A percentile compares a stretch with the other conserved stretches of the same genome.
Evolutionary conservation across 1,139 yeast genomes (phyloP).

Genomic region (Nakaseomyces uthaithaninus): DNA sequence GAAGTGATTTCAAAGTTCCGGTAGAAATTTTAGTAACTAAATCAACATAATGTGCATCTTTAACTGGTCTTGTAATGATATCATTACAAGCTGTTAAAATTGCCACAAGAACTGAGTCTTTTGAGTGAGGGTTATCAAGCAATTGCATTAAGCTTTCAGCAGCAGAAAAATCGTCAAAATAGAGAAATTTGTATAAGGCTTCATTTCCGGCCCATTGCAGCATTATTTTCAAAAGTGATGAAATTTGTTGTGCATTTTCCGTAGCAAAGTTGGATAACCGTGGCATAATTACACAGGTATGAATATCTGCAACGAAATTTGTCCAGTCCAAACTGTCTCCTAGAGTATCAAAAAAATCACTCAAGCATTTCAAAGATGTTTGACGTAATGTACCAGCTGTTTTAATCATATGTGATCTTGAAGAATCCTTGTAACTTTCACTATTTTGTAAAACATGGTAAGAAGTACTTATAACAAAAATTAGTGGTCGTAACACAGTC

Average conservation of each 20-base stretch:
- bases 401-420: conserved; percentile 30
- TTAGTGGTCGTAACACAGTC: conserved; percentile 50
- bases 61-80: conserved; percentile 37
- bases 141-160: conserved; percentile 49
- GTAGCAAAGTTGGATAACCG: conserved; percentile 58
- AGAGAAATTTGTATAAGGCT: conserved; percentile 45
- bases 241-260: conserved; percentile 77
- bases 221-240: conserved; percentile 66
- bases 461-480: conserved; percentile 50
- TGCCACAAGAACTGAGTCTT: conserved; percentile 54
- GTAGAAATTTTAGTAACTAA: conserved; percentile 50
- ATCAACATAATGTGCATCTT: conserved; percentile 40
- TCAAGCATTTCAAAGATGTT: conserved; percentile 50
- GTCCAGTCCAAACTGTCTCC: conserved; percentile 51
- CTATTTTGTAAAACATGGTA: conserved; percentile 40
- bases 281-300: conserved; percentile 50
- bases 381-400: conserved; percentile 51
- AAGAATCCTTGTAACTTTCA: conserved; percentile 24
- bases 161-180: conserved; percentile 49
- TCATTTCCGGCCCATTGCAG: conserved; percentile 51
- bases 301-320: conserved; percentile 44
- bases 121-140: conserved; percentile 48
- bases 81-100: conserved; percentile 52
- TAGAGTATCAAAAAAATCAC: conserved; percentile 41
- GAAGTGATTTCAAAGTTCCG: conserved; percentile 45